Percentiles rank a stretch among this genome's conserved stretches.
Conservation (phyloP, 2,329 filamentous ascomycete genomes). For the Aureobasidium sp. region DNA sequence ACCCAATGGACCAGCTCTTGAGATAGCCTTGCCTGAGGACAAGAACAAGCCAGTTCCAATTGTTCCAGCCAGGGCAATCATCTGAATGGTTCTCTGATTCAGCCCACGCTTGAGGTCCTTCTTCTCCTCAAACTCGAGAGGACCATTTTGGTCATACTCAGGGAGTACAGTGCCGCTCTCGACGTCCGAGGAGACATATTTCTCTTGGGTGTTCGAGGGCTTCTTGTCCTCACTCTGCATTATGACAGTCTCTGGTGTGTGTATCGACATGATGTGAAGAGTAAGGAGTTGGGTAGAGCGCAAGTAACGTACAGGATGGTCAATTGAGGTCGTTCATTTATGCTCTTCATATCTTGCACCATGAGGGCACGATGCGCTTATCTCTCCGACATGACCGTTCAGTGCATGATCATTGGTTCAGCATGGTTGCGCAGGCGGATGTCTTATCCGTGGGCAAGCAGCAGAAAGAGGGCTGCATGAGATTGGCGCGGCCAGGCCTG, state of each 20-base stretch:
- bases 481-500: neutral
- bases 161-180: neutral
- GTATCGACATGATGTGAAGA: neutral
- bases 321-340: neutral
- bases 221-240: neutral
- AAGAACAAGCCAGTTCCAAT: constrained; percentile 11
- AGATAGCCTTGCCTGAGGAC: neutral
- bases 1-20: neutral
- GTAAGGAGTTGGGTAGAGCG: neutral
- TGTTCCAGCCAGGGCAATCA: constrained; percentile 61
- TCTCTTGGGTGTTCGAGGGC: neutral
- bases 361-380: neutral
- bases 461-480: neutral
- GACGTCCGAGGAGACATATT: neutral
- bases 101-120: constrained; percentile 34
- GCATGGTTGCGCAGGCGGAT: too few species aligned
- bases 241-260: neutral
- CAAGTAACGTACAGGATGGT: neutral
- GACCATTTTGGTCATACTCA: neutral
- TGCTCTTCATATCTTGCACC: neutral
- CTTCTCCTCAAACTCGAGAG: constrained; percentile 5
- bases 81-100: constrained; percentile 48
- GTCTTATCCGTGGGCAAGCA: neutral
- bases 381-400: neutral
- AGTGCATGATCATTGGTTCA: neutral